Conservation (phyloP, 768 basidiomycete genomes). For the Stropharia rugosoannulata region DNA sequence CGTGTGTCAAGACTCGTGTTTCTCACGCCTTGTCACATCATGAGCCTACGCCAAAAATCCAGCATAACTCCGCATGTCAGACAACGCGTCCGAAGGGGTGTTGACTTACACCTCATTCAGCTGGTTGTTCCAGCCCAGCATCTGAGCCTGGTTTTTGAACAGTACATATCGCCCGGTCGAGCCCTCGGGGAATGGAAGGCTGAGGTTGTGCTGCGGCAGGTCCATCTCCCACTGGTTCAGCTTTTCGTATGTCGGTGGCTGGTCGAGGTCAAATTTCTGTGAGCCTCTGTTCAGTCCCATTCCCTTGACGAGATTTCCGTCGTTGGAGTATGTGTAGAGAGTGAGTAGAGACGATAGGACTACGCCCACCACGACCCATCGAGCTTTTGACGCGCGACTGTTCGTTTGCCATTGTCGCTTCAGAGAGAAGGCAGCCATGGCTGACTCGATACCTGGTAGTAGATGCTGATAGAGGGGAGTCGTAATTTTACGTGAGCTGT, state of each 20-base stretch:
- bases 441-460: too few relatives aligned
- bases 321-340: too few relatives aligned
- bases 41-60: constrained; percentile 29
- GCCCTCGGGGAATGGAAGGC: constrained; percentile 50
- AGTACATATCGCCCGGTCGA: constrained; percentile 46
- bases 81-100: too few relatives aligned
- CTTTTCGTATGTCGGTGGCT: constrained; percentile 13
- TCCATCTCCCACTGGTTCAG: constrained; percentile 39
- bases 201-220: constrained; percentile 50
- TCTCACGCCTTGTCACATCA: constrained; percentile 16
- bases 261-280: constrained; percentile 1
- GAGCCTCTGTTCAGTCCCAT: too few relatives aligned
- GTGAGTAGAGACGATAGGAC: too few relatives aligned
- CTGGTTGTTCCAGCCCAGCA: constrained; percentile 53
- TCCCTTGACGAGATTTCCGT: too few relatives aligned
- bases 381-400: too few relatives aligned
- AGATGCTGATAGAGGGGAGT: too few relatives aligned
- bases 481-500: too few relatives aligned
- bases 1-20: background rate
- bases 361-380: too few relatives aligned
- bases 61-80: background rate
- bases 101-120: constrained; percentile 48
- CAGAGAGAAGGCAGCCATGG: too few relatives aligned
- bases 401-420: too few relatives aligned
- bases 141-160: constrained; percentile 42